Evolutionary conservation across 371 early-diverging fungal genomes (phyloP).

Genomic region (Rhizopus sp.): DNA sequence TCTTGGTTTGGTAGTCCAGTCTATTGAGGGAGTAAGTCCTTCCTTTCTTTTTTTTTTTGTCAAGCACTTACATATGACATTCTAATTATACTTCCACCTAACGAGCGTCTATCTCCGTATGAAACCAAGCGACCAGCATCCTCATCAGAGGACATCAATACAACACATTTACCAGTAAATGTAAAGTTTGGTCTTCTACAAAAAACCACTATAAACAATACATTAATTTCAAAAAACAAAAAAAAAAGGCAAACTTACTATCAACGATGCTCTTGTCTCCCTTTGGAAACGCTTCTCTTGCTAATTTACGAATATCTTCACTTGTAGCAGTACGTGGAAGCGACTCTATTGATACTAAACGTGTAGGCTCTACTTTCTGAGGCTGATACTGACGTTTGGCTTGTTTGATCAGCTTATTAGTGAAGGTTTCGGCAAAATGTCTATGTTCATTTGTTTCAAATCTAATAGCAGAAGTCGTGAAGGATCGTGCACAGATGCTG

Average conservation of each 20-base stretch:
- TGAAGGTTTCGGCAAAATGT: neutral
- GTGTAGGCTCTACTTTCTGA: slow-evolving; percentile 20
- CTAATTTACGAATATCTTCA: slow-evolving; percentile 49
- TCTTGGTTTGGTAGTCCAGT: neutral
- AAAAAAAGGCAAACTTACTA: slow-evolving; percentile 11
- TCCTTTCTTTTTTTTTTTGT: neutral
- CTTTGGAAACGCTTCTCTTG: slow-evolving; percentile 42
- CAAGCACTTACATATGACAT: slow-evolving; percentile 35
- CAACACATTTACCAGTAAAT: slow-evolving; percentile 40
- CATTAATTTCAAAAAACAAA: neutral
- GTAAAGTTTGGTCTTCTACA: slow-evolving; percentile 36
- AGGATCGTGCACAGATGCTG: neutral
- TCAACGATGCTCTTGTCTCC: slow-evolving; percentile 38
- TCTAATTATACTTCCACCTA: slow-evolving; percentile 42
- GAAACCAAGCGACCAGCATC: slow-evolving; percentile 38
- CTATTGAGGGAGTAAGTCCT: neutral
- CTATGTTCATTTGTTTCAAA: neutral
- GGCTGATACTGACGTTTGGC: neutral
- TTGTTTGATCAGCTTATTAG: neutral
- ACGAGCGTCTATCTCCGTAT: slow-evolving; percentile 38
- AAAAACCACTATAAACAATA: slow-evolving; percentile 32
- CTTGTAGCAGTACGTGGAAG: slow-evolving; percentile 42
- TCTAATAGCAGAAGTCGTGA: neutral
- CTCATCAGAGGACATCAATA: slow-evolving; percentile 29
- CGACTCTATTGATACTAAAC: slow-evolving; percentile 33